Evolutionary conservation across 805 yeast species (phyloP).

Genomic region (Monosporozyma yasuniensis): DNA sequence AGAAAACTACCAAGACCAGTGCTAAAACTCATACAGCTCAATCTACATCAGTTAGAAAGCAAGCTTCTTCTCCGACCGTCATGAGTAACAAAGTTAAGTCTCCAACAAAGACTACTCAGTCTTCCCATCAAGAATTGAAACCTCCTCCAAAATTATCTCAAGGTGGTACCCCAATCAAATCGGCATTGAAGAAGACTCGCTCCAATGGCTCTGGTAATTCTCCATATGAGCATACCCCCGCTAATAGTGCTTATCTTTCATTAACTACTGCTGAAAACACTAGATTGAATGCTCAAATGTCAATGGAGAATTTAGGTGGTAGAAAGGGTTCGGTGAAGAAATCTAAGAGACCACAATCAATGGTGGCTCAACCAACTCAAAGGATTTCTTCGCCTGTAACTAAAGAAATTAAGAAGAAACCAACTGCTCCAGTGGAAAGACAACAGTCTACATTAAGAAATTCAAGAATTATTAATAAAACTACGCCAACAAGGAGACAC

Average conservation of each 20-base stretch:
- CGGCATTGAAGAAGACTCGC: conserved; percentile 32
- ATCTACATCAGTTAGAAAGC: not conserved
- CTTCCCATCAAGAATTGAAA: not conserved
- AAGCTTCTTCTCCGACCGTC: not conserved
- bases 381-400: conserved; percentile 12
- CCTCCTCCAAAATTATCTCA: conserved; percentile 3
- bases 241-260: conserved; percentile 56
- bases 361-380: conserved; percentile 5
- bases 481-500: not conserved
- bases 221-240: conserved; percentile 33
- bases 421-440: conserved; percentile 7
- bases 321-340: conserved; percentile 6
- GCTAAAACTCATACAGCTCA: no score
- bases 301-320: conserved; percentile 24
- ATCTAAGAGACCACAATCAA: conserved; percentile 18
- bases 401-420: conserved; percentile 9
- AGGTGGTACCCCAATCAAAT: conserved; percentile 34
- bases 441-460: not conserved
- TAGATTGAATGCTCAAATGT: conserved; percentile 54
- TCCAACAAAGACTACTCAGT: not conserved
- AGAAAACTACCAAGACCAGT: not conserved
- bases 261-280: conserved; percentile 75
- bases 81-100: not conserved
- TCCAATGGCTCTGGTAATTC: conserved; percentile 12
- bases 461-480: not conserved